Percentiles rank a stretch among this genome's conserved stretches.
Evolutionary conservation across 768 basidiomycete genomes (phyloP).

Genomic region (Lactifluus rugatus): DNA sequence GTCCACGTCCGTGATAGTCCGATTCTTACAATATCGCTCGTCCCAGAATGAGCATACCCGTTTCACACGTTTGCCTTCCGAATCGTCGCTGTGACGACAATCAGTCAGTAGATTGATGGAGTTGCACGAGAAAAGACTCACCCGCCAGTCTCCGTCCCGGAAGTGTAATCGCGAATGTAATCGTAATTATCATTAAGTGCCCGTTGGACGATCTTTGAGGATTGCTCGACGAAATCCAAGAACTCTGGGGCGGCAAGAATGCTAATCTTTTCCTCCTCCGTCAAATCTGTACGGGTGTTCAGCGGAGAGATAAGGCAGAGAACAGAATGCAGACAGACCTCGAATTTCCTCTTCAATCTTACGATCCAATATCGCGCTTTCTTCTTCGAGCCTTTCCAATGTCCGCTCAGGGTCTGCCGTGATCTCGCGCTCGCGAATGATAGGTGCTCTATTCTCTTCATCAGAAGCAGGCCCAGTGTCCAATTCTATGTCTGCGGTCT

Average conservation of each 20-base stretch:
- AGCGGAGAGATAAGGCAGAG: neutral
- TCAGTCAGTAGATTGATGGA: neutral
- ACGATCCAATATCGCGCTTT: constrained; percentile 72
- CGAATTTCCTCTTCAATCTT: constrained; percentile 83
- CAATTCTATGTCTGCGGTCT: constrained; percentile 58
- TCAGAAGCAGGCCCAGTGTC: constrained; percentile 45
- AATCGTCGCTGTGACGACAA: constrained; percentile 57
- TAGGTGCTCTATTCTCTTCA: constrained; percentile 65
- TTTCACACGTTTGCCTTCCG: constrained; percentile 83
- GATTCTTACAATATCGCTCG: constrained; percentile 82
- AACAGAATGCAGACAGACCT: constrained; percentile 35
- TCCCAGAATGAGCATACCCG: constrained; percentile 92
- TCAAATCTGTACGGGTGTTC: constrained; percentile 46
- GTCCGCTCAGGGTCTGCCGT: constrained; percentile 60
- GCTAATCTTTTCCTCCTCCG: constrained; percentile 74
- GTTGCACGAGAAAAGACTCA: constrained; percentile 31
- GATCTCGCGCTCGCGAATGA: constrained; percentile 50
- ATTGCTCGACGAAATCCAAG: constrained; percentile 86
- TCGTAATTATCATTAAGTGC: constrained; percentile 95
- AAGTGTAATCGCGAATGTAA: constrained; percentile 94
- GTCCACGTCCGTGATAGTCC: constrained; percentile 92
- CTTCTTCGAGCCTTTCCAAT: constrained; percentile 70
- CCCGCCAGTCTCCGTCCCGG: constrained; percentile 77
- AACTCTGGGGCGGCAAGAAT: constrained; percentile 88
- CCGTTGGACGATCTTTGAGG: constrained; percentile 89